phyloP scores from a whole-genome alignment of 2,329 filamentous ascomycete species.

The Geosmithia flava region DNA sequence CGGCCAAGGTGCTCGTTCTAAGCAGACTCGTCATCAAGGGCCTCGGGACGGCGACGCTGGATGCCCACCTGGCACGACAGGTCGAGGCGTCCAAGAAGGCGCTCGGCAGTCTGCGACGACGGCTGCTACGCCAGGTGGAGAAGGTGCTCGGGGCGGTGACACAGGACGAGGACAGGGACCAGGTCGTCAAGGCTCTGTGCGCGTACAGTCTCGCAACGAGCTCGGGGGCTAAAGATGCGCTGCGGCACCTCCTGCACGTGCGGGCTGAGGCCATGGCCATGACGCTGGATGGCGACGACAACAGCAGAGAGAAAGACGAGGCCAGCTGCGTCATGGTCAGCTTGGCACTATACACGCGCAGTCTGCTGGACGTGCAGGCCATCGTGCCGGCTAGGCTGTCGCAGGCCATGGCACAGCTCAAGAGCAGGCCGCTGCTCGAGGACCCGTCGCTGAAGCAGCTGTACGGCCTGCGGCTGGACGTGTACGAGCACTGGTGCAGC shows the following conservation, averaged over 20 bases:
- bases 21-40: constrained; percentile 65
- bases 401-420: constrained; percentile 56
- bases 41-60: constrained; percentile 38
- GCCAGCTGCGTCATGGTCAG: constrained; percentile 42
- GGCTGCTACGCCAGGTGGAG: constrained; percentile 56
- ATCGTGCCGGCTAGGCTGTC: constrained; percentile 62
- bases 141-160: constrained; percentile 50
- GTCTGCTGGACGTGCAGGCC: constrained; percentile 64
- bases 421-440: constrained; percentile 58
- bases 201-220: constrained; percentile 75
- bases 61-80: constrained; percentile 18
- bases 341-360: constrained; percentile 62
- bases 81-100: constrained; percentile 53
- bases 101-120: constrained; percentile 47
- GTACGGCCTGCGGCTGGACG: constrained; percentile 62
- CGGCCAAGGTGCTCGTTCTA: constrained; percentile 63
- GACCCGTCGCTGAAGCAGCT: constrained; percentile 54
- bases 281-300: constrained; percentile 41
- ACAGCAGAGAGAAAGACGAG: constrained; percentile 17
- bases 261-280: constrained; percentile 56
- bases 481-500: constrained; percentile 68
- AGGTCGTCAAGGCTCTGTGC: constrained; percentile 61
- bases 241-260: constrained; percentile 66
- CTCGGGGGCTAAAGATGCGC: constrained; percentile 65
- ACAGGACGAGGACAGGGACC: constrained; percentile 34